Evolutionary conservation across 1,284 basidiomycete genomes (phyloP).

Genomic region (Mycosarcoma maydis): DNA sequence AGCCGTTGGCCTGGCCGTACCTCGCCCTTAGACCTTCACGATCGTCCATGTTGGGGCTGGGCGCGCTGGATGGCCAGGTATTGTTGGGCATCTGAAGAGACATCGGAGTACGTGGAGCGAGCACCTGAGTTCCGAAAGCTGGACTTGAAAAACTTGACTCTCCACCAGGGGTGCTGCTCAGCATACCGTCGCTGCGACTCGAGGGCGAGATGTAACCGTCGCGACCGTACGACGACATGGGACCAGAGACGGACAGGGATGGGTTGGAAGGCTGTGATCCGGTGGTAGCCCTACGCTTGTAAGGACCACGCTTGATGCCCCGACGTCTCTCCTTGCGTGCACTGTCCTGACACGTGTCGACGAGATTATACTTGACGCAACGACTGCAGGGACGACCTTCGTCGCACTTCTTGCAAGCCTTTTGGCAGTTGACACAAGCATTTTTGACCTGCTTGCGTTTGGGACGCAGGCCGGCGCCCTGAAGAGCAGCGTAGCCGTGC

Average conservation of each 20-base stretch:
- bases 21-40: conserved; percentile 32
- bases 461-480: conserved; percentile 39
- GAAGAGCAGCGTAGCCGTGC: conserved; percentile 32
- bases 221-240: conserved; percentile 26
- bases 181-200: conserved; percentile 40
- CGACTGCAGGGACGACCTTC: conserved; percentile 84
- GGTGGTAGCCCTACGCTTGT: conserved; percentile 75
- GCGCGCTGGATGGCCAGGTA: conserved; percentile 23
- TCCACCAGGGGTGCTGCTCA: conserved; percentile 27
- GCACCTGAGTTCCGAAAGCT: conserved; percentile 30
- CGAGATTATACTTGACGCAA: conserved; percentile 83
- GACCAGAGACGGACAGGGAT: conserved; percentile 22
- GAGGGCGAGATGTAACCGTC: conserved; percentile 34
- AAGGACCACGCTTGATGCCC: conserved; percentile 85
- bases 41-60: conserved; percentile 31
- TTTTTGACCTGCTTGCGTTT: conserved; percentile 90
- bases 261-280: conserved; percentile 44
- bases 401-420: conserved; percentile 90
- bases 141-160: conserved; percentile 43
- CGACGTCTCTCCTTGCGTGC: conserved; percentile 84
- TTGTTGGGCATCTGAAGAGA: conserved; percentile 39
- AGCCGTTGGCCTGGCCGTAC: conserved; percentile 21
- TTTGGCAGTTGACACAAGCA: conserved; percentile 86
- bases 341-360: conserved; percentile 81
- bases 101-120: conserved; percentile 35